Evolutionary conservation across 495 filamentous ascomycete genomes (phyloP), one percentile per base, ranked within the genome.

Genomic region (Podospora sp.): DNA sequence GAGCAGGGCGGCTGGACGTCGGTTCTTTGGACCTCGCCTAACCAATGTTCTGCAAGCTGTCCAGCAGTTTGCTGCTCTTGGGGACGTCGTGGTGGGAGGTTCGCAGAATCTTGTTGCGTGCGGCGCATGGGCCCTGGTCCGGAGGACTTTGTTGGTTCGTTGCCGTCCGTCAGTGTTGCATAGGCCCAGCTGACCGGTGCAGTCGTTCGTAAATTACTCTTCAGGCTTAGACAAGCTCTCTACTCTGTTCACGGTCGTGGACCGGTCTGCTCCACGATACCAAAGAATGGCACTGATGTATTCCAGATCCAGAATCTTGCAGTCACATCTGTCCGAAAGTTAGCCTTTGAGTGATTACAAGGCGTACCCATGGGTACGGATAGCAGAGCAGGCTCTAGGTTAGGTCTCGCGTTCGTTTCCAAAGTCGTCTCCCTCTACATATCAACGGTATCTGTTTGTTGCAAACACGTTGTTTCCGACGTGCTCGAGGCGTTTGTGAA

Each of bases 91-190:
- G 16, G 68, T 82, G 14, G 81, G 81, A 6, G 80, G 77, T 3
- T 76, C 77, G 20, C 81, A 82, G 71, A 82, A 82, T 67, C 60
- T 83, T 22, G 73, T 84, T 33, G 80, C 81, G 51, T 79, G 80
- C 69, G 75, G 80, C 26, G 77, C 81, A 12, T 84, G 80, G 82
- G 72, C 76, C 7, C 33, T 79, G n/a, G 74, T 82, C 16, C 72
- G 78, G 62, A 76, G 77, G 62, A 78, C 76, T 33, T 73, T 84
- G 51, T 68, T 78, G 50, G 77, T 82, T 26, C 63, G 77, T 60
- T 68, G 49, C 61, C 49, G 52, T 40, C 26, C 63, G 46, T 27
- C 24, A n/a, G 66, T 60, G 40, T 64, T 67, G 21, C 52, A 58
- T 55, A 35, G 65, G 24, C 67, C 70, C 67, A 40, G 63, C 67